Conservation (phyloP, 352 stramenopile genomes). For the Peronospora belbahrii region DNA sequence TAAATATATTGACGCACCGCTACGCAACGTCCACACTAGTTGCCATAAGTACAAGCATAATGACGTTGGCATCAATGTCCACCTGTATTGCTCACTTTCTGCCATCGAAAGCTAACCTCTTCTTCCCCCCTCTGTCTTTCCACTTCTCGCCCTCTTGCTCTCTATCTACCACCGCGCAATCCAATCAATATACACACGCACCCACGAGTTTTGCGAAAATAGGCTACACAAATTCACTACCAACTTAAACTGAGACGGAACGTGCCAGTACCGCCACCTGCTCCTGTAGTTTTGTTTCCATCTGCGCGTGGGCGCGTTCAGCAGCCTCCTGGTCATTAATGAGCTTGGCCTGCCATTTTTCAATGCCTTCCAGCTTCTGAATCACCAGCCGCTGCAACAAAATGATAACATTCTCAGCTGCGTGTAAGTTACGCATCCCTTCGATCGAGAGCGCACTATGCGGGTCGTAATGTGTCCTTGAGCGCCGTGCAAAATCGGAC, state of each 20-base stretch:
- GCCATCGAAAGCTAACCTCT: conserved; percentile 25
- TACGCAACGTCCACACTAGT: conserved; percentile 9
- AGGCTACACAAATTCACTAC: conserved; percentile 13
- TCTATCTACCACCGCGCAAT: conserved; percentile 12
- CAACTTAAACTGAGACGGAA: conserved; percentile 45
- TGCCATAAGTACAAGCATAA: conserved; percentile 8
- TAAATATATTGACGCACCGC: conserved; percentile 38
- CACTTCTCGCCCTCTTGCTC: conserved; percentile 9
- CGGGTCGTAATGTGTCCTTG: conserved; percentile 45
- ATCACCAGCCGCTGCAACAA: conserved; percentile 76
- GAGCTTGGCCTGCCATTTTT: conserved; percentile 66
- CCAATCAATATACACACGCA: conserved; percentile 18
- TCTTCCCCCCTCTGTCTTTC: neutral
- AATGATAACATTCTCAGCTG: conserved; percentile 75
- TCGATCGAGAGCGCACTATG: conserved; percentile 56
- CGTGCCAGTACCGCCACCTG: conserved; percentile 54
- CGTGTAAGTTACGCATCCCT: conserved; percentile 69
- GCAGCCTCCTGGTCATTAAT: conserved; percentile 51
- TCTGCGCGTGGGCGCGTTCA: conserved; percentile 46
- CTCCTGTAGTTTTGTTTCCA: conserved; percentile 63
- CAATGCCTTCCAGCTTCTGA: conserved; percentile 74
- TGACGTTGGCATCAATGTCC: conserved; percentile 16
- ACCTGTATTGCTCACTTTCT: conserved; percentile 21
- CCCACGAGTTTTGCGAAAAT: conserved; percentile 20
- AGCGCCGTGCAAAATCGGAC: conserved; percentile 48